Base-by-base conservation (phyloP, 1,139 yeast genomes). In the Debaryomycetaceae sp. region DNA sequence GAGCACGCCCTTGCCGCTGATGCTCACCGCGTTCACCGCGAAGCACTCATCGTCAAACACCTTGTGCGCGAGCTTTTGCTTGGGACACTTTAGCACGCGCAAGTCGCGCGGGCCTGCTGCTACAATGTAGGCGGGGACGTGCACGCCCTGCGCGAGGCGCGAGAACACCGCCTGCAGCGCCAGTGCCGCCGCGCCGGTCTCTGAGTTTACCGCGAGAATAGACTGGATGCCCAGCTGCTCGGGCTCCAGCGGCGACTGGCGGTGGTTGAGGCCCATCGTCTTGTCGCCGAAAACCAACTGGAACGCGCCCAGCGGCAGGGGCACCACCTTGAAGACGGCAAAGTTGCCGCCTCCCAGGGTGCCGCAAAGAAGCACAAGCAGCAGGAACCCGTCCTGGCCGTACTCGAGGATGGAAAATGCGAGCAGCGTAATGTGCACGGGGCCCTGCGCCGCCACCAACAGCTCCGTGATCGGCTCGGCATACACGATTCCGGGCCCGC, bases 401-500 rank as follows among this genome's bases (percentile, higher is more conserved):
- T 70, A 75, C 30, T 68, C 81, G 74, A 75, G 69, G 28, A 76
- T 80, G 1, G 83, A 67, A 51, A 86, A 81, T 39, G 83, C 90
- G 32, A 83, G 51, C 2, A 69, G 49, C 0, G 94, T 80, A 2
- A 78, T 58, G 40, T 52, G 50, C 31, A 65, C 47, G n/a, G 39
- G 36, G 2, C 56, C 57, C 4, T 50, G 36, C 2, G 58, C 53
- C 8, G 65, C 52, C 1, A 48, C 72, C n/a, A 62, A 59, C 26
- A 53, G 52, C 25, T 58, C 58, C 12, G 49, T 43, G 12, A 75
- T 45, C 1, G 57, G 53, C n/a, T 64, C 76, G 38, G 73, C 67
- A 42, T 63, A 71, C 19, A 87, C 80, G 3, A 83, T 62, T 0
- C 86, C 85, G 1, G 95, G 95, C 0, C 93, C 94, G 35, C 96